These are phyloP conservation scores for Noccaea bulbosa DNA, from an alignment of 345 rosid genomes.

Conservation along the genomic window DNA sequence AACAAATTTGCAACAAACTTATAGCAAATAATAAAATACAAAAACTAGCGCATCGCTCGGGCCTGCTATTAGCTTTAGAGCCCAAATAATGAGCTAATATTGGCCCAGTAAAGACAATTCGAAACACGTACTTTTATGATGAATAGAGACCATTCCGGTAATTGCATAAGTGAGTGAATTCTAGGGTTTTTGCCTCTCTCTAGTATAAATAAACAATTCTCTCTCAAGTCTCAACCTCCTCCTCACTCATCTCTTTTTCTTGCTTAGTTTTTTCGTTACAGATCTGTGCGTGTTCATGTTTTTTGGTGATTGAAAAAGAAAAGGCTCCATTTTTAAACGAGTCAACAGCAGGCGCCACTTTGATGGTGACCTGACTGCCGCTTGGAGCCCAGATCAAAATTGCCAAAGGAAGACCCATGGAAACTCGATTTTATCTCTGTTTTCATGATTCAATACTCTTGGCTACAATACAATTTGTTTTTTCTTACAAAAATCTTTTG, in stretches of 20 bases:
- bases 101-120: background rate
- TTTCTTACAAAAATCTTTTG: too few species aligned
- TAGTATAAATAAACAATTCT: background rate
- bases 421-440: conserved; percentile 9
- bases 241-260: background rate
- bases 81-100: background rate
- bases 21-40: too few species aligned
- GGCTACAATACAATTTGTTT: conserved; percentile 2
- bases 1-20: too few species aligned
- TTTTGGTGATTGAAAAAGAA: background rate
- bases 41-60: too few species aligned
- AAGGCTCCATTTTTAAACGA: conserved; percentile 38
- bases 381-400: conserved; percentile 44
- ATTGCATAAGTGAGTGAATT: too few species aligned
- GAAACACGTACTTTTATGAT: background rate
- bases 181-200: conserved; percentile 6
- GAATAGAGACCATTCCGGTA: too few species aligned
- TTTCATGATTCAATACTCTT: conserved; percentile 45
- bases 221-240: background rate
- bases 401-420: conserved; percentile 46
- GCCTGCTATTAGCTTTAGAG: too few species aligned
- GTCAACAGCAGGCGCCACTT: conserved; percentile 47
- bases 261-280: background rate
- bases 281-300: background rate
- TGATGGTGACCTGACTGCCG: conserved; percentile 47